Percentiles rank a stretch among this genome's conserved stretches.
These are phyloP conservation scores for Phaeosphaeria sp. DNA, from an alignment of 2,329 filamentous ascomycete genomes.

Conservation along the genomic window DNA sequence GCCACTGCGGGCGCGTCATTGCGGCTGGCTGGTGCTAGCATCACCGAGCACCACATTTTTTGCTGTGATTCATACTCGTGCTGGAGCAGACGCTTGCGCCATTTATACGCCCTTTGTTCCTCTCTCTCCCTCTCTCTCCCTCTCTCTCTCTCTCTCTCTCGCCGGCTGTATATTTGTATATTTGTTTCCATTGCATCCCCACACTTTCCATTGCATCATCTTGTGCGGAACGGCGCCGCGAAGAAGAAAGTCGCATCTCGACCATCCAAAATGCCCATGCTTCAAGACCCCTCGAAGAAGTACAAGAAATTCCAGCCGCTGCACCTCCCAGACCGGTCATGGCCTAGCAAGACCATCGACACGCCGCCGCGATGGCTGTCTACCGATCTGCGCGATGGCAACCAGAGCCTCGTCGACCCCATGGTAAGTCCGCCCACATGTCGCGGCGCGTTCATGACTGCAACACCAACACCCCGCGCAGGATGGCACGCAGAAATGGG, in stretches of 20 bases:
- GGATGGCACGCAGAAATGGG: constrained; percentile 94
- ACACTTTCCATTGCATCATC: background rate
- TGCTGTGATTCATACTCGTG: constrained; percentile 21
- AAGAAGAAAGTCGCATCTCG: background rate
- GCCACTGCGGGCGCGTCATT: constrained; percentile 11
- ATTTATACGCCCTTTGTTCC: background rate
- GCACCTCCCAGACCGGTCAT: constrained; percentile 75
- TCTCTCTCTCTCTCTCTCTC: too few species aligned
- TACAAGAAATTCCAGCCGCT: constrained; percentile 74
- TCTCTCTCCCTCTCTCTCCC: too few species aligned
- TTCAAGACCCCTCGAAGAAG: constrained; percentile 78
- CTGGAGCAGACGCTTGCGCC: constrained; percentile 1
- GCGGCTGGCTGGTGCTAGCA: constrained; percentile 4
- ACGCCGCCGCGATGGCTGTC: constrained; percentile 91
- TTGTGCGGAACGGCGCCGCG: constrained; percentile 1
- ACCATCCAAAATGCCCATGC: constrained; percentile 55
- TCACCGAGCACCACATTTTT: constrained; percentile 22
- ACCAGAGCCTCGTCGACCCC: constrained; percentile 90
- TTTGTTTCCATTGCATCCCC: too few species aligned
- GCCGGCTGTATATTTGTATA: too few species aligned
- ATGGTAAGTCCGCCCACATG: constrained; percentile 67
- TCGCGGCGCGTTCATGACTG: background rate
- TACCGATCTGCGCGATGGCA: constrained; percentile 88
- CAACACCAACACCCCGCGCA: constrained; percentile 45
- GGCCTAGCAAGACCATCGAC: constrained; percentile 81